phyloP scores from a whole-genome alignment of 768 basidiomycete species.

The Grammothele lineata region DNA sequence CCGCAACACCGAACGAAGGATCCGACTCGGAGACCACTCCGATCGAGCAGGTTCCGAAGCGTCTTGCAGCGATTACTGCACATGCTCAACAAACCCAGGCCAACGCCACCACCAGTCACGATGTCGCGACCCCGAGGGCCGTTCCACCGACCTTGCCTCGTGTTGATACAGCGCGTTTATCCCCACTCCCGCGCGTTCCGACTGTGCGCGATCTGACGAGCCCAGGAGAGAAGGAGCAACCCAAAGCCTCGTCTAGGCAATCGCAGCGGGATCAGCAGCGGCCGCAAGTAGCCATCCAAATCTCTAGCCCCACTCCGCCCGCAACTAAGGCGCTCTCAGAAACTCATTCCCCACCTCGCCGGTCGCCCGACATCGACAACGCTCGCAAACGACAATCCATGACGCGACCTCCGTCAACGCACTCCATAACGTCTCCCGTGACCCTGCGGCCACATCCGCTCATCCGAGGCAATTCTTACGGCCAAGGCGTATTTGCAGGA shows the following conservation, averaged over 20 bases:
- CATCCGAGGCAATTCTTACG: conserved; percentile 69
- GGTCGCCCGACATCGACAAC: conserved; percentile 29
- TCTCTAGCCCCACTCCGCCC: conserved; percentile 22
- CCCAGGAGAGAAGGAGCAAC: conserved; percentile 2
- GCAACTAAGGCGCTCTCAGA: conserved; percentile 33
- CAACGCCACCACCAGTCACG: conserved; percentile 18
- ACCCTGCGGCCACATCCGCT: conserved; percentile 68
- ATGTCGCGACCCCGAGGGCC: conserved; percentile 27
- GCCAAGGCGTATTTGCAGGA: conserved; percentile 33
- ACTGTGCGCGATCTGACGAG: conserved; percentile 15
- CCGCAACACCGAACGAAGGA: conserved; percentile 55
- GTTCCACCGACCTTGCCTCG: conserved; percentile 21
- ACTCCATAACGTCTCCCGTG: conserved; percentile 40
- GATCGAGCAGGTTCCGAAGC: conserved; percentile 18
- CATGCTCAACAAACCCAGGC: conserved; percentile 8
- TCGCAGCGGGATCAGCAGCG: conserved; percentile 10
- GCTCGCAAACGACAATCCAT: conserved; percentile 36
- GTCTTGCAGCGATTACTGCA: conserved; percentile 7
- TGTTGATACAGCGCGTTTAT: conserved; percentile 17
- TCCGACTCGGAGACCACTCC: conserved; percentile 38
- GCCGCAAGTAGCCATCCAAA: conserved; percentile 10
- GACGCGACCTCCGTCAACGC: conserved; percentile 60
- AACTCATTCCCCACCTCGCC: conserved; percentile 36
- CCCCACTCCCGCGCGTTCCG: conserved; percentile 4
- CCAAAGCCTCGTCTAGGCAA: conserved; percentile 2